Conservation (phyloP, 768 basidiomycete species). For the Infundibulicybe gibba region DNA sequence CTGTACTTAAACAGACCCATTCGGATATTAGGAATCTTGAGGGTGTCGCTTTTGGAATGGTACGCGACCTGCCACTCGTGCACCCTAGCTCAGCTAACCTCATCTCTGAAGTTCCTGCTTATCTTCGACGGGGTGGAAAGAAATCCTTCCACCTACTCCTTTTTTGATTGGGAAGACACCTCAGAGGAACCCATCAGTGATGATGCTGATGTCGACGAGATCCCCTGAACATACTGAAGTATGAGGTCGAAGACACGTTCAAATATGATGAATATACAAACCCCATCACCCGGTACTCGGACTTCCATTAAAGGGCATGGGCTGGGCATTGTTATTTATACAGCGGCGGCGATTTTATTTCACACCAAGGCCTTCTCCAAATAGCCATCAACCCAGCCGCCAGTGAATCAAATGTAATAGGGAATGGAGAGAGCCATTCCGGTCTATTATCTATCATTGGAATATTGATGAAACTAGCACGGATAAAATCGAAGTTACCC, state of each 20-base stretch:
- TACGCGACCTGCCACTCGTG: conserved; percentile 7
- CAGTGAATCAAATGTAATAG: conserved; percentile 20
- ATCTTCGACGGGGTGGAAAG: conserved; percentile 28
- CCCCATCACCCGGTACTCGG: conserved; percentile 15
- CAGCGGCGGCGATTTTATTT: conserved; percentile 19
- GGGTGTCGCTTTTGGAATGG: conserved; percentile 35
- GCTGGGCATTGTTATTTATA: conserved; percentile 7
- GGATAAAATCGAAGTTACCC: too few species aligned
- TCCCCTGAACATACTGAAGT: conserved; percentile 24
- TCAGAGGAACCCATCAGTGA: conserved; percentile 13
- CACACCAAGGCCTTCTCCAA: conserved; percentile 16
- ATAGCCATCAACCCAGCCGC: conserved; percentile 20
- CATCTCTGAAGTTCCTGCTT: conserved; percentile 21
- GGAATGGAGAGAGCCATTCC: conserved; percentile 16
- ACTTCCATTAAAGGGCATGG: conserved; percentile 28
- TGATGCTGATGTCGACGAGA: conserved; percentile 11
- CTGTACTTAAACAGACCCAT: conserved; percentile 31
- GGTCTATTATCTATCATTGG: not conserved
- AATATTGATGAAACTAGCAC: too few species aligned
- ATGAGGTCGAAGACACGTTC: conserved; percentile 29
- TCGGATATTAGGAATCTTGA: conserved; percentile 27
- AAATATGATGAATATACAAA: conserved; percentile 25
- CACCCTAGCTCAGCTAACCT: not conserved
- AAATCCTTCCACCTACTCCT: conserved; percentile 24
- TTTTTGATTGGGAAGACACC: conserved; percentile 22